Percentiles rank a stretch among this genome's conserved stretches.
These are phyloP conservation scores for Cutaneotrichosporon sp. DNA, from an alignment of 1,284 basidiomycete species.

Conservation along the genomic window DNA sequence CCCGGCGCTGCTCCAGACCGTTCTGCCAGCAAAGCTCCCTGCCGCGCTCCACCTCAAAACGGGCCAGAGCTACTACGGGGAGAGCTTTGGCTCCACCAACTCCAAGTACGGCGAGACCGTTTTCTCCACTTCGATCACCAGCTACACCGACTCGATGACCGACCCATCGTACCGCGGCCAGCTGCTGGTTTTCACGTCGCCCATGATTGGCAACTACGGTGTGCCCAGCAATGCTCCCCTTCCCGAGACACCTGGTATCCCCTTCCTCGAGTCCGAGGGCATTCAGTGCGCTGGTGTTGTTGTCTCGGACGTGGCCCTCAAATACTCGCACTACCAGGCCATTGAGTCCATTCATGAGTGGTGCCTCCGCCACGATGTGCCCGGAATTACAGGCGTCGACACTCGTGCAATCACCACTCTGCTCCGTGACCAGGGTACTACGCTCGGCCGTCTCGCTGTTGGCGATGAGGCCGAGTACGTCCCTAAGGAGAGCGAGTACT, in stretches of 20 bases:
- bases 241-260: conserved; percentile 77
- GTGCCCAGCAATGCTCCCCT: conserved; percentile 79
- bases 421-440: conserved; percentile 94
- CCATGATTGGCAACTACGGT: conserved; percentile 98
- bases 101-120: conserved; percentile 96
- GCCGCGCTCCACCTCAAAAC: conserved; percentile 90
- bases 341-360: conserved; percentile 89
- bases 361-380: conserved; percentile 86
- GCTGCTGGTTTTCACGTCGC: conserved; percentile 96
- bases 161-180: conserved; percentile 98
- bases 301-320: conserved; percentile 90
- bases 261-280: conserved; percentile 79
- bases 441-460: conserved; percentile 82
- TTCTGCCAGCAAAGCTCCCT: conserved; percentile 54
- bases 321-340: conserved; percentile 90
- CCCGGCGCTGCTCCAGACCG: conserved; percentile 22
- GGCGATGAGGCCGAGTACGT: conserved; percentile 67
- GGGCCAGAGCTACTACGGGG: conserved; percentile 84
- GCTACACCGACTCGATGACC: conserved; percentile 99
- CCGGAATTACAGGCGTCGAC: conserved; percentile 93
- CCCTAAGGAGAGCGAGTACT: conserved; percentile 67
- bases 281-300: conserved; percentile 92
- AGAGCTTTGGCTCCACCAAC: conserved; percentile 81
- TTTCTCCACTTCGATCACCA: conserved; percentile 97
- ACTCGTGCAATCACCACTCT: conserved; percentile 93